A percentile compares a stretch with the other conserved stretches of the same genome.
Conservation (phyloP, 108 stramenopile species). For the Cyclotella cryptica region DNA sequence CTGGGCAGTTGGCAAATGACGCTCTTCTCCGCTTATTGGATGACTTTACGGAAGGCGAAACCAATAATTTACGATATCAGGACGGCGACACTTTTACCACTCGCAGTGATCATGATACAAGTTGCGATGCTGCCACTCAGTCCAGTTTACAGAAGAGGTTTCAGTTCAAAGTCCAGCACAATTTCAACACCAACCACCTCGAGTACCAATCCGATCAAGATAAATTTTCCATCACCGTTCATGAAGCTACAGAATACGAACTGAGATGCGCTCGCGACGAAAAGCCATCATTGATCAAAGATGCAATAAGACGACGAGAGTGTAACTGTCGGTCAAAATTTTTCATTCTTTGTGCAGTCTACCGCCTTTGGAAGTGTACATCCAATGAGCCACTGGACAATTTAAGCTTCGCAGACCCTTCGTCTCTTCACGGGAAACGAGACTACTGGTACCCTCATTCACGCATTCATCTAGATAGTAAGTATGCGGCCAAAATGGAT, state of each 20-base stretch:
- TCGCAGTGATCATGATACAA: conserved; percentile 58
- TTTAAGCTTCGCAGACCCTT: conserved; percentile 59
- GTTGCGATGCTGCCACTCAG: conserved; percentile 60
- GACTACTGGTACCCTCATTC: conserved; percentile 72
- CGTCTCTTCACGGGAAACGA: conserved; percentile 54
- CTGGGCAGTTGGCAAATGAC: conserved; percentile 76
- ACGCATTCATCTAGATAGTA: conserved; percentile 36
- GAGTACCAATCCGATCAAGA: conserved; percentile 35
- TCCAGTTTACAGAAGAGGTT: conserved; percentile 42
- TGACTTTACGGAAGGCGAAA: conserved; percentile 22
- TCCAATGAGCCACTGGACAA: conserved; percentile 50
- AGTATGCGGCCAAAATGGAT: conserved; percentile 39
- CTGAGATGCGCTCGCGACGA: conserved; percentile 75
- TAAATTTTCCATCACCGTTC: conserved; percentile 5
- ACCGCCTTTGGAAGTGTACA: conserved; percentile 84
- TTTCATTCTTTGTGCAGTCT: conserved; percentile 64
- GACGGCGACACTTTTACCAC: conserved; percentile 60
- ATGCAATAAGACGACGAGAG: conserved; percentile 68
- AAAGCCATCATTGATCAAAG: conserved; percentile 70
- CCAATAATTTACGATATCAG: conserved; percentile 59
- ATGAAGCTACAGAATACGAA: conserved; percentile 25
- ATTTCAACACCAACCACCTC: conserved; percentile 23
- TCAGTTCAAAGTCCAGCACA: conserved; percentile 3
- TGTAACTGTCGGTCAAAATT: conserved; percentile 76
- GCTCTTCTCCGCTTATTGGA: conserved; percentile 61